Evolutionary conservation across 202 grass and related monocot genomes (phyloP).

Genomic region (Brachypodium distachyon): DNA sequence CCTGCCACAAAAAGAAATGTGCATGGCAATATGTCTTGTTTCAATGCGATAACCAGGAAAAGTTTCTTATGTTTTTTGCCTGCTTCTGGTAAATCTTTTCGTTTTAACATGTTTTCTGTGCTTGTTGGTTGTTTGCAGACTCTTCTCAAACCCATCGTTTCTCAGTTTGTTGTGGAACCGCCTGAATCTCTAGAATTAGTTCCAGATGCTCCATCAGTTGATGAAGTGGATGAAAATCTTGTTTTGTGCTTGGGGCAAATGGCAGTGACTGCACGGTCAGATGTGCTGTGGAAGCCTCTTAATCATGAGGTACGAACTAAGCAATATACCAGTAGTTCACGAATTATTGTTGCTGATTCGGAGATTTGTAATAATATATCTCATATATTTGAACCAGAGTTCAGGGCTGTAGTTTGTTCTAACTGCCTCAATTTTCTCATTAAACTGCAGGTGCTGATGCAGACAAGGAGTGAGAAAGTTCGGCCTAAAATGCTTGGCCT

Average conservation of each 20-base stretch:
- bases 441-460: conserved; percentile 75
- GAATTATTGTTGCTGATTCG: background rate
- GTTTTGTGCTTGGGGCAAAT: conserved; percentile 90
- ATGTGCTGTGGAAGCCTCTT: conserved; percentile 93
- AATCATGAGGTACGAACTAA: conserved; percentile 71
- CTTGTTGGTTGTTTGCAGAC: conserved; percentile 31
- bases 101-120: background rate
- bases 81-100: background rate
- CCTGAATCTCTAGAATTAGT: conserved; percentile 37
- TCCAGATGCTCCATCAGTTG: conserved; percentile 37
- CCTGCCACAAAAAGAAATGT: background rate
- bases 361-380: background rate
- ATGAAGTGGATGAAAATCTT: conserved; percentile 83
- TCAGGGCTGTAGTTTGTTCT: background rate
- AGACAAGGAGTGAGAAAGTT: conserved; percentile 67
- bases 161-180: conserved; percentile 61
- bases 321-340: background rate
- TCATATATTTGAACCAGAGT: background rate
- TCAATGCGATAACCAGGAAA: background rate
- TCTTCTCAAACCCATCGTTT: conserved; percentile 71
- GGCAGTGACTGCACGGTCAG: conserved; percentile 67
- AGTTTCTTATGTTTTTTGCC: background rate
- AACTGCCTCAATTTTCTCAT: background rate
- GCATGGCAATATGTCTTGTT: background rate
- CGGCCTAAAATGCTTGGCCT: conserved; percentile 70